A percentile compares a stretch with the other conserved stretches of the same genome.
phyloP scores from a whole-genome alignment of 805 yeast genomes.

The Blastobotrys parvus region DNA sequence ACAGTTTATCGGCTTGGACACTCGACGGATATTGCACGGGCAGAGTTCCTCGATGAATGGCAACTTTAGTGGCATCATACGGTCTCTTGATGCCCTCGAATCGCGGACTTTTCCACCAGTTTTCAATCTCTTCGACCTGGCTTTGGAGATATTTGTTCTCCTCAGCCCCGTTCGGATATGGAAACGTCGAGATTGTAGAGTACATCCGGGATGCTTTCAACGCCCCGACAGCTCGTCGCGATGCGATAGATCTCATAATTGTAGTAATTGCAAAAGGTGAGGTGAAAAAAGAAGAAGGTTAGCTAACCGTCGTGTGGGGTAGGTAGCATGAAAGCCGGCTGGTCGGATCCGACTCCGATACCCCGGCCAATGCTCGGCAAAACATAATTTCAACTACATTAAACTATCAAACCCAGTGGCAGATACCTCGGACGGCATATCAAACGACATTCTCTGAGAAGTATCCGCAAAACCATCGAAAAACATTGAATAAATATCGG shows the following conservation, averaged over 20 bases:
- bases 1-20: conserved; percentile 45
- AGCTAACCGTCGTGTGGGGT: neutral
- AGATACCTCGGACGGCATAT: too few species aligned
- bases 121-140: conserved; percentile 32
- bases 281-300: neutral
- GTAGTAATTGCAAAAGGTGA: neutral
- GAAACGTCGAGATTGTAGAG: conserved; percentile 27
- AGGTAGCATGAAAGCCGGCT: neutral
- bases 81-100: conserved; percentile 42
- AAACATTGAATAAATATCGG: conserved; percentile 39
- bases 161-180: conserved; percentile 30
- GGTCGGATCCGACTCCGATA: neutral
- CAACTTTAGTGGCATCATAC: conserved; percentile 45
- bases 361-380: too few species aligned
- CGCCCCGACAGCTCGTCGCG: neutral
- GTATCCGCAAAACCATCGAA: conserved; percentile 28
- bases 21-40: conserved; percentile 38
- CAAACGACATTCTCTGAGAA: neutral
- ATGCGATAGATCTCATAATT: neutral
- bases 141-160: conserved; percentile 25
- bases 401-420: too few species aligned
- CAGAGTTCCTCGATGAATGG: conserved; percentile 44
- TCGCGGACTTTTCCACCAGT: conserved; percentile 46
- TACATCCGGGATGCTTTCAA: neutral
- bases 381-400: too few species aligned